phyloP scores from a whole-genome alignment of 345 rosid species.

The Acer saccharum region DNA sequence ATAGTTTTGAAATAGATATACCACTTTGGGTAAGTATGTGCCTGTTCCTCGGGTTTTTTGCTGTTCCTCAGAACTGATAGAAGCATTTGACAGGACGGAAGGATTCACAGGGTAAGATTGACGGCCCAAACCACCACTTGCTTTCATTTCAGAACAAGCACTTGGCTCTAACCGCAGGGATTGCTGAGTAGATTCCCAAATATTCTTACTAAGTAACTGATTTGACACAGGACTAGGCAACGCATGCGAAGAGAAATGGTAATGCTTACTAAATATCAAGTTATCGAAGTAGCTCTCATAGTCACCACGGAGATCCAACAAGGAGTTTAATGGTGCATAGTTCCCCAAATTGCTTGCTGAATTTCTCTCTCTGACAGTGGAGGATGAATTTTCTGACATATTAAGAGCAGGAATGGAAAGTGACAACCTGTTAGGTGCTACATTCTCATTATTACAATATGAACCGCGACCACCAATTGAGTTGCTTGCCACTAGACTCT shows the following conservation, averaged over 20 bases:
- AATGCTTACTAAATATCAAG: constrained; percentile 15
- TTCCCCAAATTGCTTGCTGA: constrained; percentile 11
- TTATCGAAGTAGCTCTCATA: constrained; percentile 25
- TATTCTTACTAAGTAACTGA: constrained; percentile 14
- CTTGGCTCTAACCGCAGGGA: constrained; percentile 19
- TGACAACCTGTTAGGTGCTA: not conserved
- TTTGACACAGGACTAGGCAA: constrained; percentile 9
- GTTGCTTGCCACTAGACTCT: constrained; percentile 10
- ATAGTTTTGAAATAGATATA: constrained; percentile 8
- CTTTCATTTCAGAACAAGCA: constrained; percentile 15
- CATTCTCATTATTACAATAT: constrained; percentile 13
- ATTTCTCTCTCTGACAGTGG: constrained; percentile 15
- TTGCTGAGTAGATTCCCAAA: constrained; percentile 17
- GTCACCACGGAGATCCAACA: constrained; percentile 34
- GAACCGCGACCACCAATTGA: constrained; percentile 17
- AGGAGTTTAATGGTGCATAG: constrained; percentile 18
- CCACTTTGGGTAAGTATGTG: constrained; percentile 36
- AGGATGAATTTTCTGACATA: constrained; percentile 5
- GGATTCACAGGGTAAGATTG: constrained; percentile 7
- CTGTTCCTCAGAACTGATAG: constrained; percentile 20
- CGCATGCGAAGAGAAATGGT: constrained; percentile 8
- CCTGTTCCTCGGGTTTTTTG: constrained; percentile 27
- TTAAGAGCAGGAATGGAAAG: not conserved
- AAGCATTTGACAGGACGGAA: not conserved
- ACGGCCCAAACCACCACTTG: constrained; percentile 11